Conservation (phyloP, 202 grass and related monocot species). For the Dendrocalamus latiflorus region DNA sequence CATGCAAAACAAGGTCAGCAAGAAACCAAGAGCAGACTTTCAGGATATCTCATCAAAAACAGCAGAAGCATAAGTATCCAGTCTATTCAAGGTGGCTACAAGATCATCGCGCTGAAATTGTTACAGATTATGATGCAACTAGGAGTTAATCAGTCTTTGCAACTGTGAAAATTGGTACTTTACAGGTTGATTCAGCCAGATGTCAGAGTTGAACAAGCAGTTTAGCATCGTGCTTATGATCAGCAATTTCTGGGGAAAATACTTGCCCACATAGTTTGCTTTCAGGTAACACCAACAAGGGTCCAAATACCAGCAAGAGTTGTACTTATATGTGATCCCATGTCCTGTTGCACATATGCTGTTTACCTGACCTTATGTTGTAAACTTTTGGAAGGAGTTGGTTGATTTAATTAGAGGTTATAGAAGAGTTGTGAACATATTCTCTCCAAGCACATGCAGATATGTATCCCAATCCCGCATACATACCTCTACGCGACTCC, state of each 20-base stretch:
- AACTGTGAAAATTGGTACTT: not conserved
- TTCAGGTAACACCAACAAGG: no score
- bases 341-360: not conserved
- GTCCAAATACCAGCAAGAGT: not conserved
- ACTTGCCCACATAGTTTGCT: no score
- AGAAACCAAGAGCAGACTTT: slow-evolving; percentile 18
- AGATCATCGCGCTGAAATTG: no score
- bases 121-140: not conserved
- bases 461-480: no score
- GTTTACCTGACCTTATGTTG: not conserved
- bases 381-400: not conserved
- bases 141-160: not conserved
- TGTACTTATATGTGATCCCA: not conserved
- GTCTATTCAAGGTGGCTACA: not conserved
- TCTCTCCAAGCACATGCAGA: no score
- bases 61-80: not conserved
- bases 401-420: not conserved
- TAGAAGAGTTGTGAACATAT: not conserved
- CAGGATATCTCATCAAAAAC: slow-evolving; percentile 10
- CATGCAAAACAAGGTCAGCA: slow-evolving; percentile 27
- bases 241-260: not conserved
- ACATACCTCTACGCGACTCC: no score
- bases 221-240: not conserved
- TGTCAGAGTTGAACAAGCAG: not conserved
- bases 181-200: not conserved